Evolutionary conservation across 2,329 filamentous ascomycete genomes (phyloP).

Genomic region (Trichoderma sp.): DNA sequence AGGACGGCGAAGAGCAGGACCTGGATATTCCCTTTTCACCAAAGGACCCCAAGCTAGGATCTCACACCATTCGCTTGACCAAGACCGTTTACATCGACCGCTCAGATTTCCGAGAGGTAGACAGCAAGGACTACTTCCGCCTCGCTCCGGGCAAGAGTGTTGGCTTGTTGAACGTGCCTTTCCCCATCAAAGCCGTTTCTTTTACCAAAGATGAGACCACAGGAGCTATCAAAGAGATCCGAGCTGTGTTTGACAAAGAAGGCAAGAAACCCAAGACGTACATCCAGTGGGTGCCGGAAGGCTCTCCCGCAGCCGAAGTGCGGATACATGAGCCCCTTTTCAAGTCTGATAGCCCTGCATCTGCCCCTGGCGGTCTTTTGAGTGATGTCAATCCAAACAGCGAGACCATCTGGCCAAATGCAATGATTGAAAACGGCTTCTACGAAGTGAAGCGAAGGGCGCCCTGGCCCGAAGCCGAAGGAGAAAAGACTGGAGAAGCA

Average conservation of each 20-base stretch:
- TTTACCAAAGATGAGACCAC: slow-evolving; percentile 67
- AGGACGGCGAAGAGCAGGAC: slow-evolving; percentile 62
- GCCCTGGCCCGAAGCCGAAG: slow-evolving; percentile 76
- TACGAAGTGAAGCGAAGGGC: slow-evolving; percentile 70
- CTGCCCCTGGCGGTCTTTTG: slow-evolving; percentile 74
- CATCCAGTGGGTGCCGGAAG: slow-evolving; percentile 81
- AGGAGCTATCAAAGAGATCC: slow-evolving; percentile 66
- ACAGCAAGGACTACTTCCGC: slow-evolving; percentile 76
- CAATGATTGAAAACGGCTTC: slow-evolving; percentile 77
- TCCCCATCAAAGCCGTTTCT: slow-evolving; percentile 68
- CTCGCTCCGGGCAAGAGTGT: slow-evolving; percentile 76
- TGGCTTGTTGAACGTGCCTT: slow-evolving; percentile 71
- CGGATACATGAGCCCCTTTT: slow-evolving; percentile 79
- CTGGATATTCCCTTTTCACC: slow-evolving; percentile 78
- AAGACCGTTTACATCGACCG: slow-evolving; percentile 54
- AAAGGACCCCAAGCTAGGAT: slow-evolving; percentile 71
- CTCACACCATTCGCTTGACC: slow-evolving; percentile 65
- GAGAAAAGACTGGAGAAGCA: slow-evolving; percentile 48
- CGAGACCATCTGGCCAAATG: slow-evolving; percentile 70
- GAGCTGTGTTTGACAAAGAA: slow-evolving; percentile 64
- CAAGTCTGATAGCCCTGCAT: slow-evolving; percentile 76
- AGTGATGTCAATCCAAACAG: slow-evolving; percentile 79
- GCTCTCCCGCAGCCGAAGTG: slow-evolving; percentile 66
- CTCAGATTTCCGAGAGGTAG: slow-evolving; percentile 74
- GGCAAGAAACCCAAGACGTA: slow-evolving; percentile 71